These are phyloP conservation scores for Rhodotorula sp. DNA, from an alignment of 1,284 basidiomycete species.

Conservation along the genomic window DNA sequence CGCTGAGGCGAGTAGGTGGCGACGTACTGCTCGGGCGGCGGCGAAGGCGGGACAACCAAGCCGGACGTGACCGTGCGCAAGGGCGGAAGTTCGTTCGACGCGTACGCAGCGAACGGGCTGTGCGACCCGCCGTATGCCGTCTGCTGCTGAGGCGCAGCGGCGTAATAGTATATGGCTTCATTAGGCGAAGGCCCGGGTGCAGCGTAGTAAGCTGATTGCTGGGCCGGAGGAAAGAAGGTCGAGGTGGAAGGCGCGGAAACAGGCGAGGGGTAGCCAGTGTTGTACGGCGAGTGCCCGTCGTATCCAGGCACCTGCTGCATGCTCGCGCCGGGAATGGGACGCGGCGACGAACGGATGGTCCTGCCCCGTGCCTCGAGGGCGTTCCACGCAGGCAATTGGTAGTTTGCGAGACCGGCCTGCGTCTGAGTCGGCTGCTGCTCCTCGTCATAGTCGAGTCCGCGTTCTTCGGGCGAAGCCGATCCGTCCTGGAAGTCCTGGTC, in stretches of 20 bases:
- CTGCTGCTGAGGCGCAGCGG: neutral
- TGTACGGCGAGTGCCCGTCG: neutral
- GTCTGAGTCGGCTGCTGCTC: neutral
- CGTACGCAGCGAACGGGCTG: neutral
- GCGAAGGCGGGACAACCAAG: slow-evolving; percentile 14
- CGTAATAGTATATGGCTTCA: slow-evolving; percentile 4
- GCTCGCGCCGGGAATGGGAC: neutral
- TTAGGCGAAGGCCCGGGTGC: too few species aligned
- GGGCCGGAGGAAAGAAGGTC: neutral
- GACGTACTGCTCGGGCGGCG: slow-evolving; percentile 2
- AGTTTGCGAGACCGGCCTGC: slow-evolving; percentile 9
- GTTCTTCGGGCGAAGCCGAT: slow-evolving; percentile 4
- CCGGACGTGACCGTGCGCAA: slow-evolving; percentile 10
- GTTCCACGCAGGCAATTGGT: slow-evolving; percentile 22
- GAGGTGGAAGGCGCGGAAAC: neutral
- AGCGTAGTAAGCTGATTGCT: neutral
- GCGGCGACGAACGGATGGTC: neutral
- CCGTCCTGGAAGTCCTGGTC: slow-evolving; percentile 5
- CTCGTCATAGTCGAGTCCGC: neutral
- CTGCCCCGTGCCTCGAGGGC: neutral
- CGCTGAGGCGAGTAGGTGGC: neutral
- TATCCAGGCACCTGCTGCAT: neutral
- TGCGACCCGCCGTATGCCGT: neutral
- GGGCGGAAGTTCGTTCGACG: slow-evolving; percentile 9
- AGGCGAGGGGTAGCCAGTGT: slow-evolving; percentile 12